Conservation (phyloP, 805 yeast species). For the Metschnikowia aberdeeniae region DNA sequence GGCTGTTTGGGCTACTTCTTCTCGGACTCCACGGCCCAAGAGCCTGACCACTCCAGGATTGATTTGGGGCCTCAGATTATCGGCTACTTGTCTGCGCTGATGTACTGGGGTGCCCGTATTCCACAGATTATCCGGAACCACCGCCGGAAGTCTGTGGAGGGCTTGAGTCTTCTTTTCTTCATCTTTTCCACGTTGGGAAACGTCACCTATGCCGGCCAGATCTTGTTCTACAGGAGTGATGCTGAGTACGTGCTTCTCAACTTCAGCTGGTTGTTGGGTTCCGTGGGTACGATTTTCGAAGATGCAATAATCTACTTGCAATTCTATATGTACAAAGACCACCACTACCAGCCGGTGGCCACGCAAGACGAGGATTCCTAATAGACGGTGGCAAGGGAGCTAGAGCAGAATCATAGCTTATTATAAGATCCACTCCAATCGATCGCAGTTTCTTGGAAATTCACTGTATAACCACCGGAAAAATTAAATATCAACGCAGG, state of each 20-base stretch:
- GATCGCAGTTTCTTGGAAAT: no score
- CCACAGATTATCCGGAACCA: conserved; percentile 88
- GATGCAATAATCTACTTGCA: conserved; percentile 64
- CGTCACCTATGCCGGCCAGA: conserved; percentile 70
- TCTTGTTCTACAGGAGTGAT: conserved; percentile 62
- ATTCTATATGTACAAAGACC: conserved; percentile 55
- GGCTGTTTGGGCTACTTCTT: conserved; percentile 59
- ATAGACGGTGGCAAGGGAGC: background rate
- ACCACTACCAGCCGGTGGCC: conserved; percentile 6
- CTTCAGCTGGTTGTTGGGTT: conserved; percentile 74
- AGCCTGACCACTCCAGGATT: conserved; percentile 25
- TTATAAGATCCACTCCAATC: no score
- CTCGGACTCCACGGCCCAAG: conserved; percentile 26
- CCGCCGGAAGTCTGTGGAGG: conserved; percentile 72
- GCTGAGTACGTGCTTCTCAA: conserved; percentile 55
- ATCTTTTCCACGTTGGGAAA: conserved; percentile 72
- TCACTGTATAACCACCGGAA: no score
- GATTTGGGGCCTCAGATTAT: conserved; percentile 57
- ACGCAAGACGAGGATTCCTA: background rate
- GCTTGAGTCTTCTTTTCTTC: conserved; percentile 80
- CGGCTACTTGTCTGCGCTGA: conserved; percentile 65
- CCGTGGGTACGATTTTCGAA: conserved; percentile 72
- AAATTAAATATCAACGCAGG: background rate
- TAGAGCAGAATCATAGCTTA: background rate
- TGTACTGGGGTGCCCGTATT: conserved; percentile 62